phyloP scores from a whole-genome alignment of 805 yeast species.

The Candida jianshihensis region DNA sequence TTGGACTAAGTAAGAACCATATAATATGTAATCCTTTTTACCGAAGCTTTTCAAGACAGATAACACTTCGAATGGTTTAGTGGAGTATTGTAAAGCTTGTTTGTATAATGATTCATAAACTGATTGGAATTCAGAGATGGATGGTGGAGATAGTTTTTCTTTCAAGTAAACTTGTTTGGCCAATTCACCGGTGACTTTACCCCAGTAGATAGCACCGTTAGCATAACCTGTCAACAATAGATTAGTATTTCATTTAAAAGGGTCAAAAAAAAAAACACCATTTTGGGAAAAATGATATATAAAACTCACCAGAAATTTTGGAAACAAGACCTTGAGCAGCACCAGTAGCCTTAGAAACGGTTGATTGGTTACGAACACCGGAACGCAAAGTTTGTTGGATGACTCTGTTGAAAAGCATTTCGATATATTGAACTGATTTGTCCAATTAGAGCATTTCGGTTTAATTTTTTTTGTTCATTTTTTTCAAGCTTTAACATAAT shows the following conservation, averaged over 20 bases:
- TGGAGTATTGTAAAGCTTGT: constrained; percentile 34
- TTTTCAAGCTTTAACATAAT: not conserved
- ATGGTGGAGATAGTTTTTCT: constrained; percentile 93
- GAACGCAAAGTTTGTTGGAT: constrained; percentile 17
- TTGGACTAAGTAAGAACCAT: constrained; percentile 74
- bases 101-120: constrained; percentile 55
- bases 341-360: constrained; percentile 29
- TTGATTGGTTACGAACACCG: constrained; percentile 29
- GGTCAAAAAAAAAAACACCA: too few species aligned
- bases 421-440: too few species aligned
- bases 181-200: constrained; percentile 46
- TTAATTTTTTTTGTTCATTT: not conserved
- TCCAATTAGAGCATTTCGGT: not conserved
- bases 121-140: constrained; percentile 64
- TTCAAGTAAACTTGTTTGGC: constrained; percentile 68
- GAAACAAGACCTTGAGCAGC: constrained; percentile 27
- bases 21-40: constrained; percentile 55
- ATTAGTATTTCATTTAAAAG: constrained; percentile 1
- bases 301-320: constrained; percentile 29
- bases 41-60: constrained; percentile 39
- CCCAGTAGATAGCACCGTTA: constrained; percentile 72
- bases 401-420: constrained; percentile 19
- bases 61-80: constrained; percentile 56
- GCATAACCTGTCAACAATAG: constrained; percentile 17
- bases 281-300: constrained; percentile 8